Conservation (phyloP, 805 yeast genomes). For the Monosporozyma siamensis region DNA sequence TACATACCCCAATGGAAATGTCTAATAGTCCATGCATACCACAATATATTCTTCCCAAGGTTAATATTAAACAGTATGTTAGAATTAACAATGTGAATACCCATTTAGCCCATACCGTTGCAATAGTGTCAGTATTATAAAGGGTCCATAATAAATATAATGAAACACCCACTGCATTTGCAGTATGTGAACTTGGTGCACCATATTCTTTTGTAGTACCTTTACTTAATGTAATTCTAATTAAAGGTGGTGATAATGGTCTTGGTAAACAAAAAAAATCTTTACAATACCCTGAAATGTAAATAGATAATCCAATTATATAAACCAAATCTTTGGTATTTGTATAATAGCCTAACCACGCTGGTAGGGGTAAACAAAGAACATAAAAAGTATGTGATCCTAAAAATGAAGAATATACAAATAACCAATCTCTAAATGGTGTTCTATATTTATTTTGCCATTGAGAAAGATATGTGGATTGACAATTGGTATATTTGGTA, state of each 20-base stretch:
- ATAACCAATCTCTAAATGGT: conserved; percentile 55
- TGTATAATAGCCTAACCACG: conserved; percentile 63
- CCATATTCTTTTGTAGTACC: conserved; percentile 92
- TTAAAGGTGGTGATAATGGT: conserved; percentile 86
- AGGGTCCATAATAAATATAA: conserved; percentile 33
- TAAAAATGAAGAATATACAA: conserved; percentile 78
- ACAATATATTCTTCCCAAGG: conserved; percentile 79
- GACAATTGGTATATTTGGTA: conserved; percentile 50
- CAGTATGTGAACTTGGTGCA: conserved; percentile 88
- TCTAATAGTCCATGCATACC: conserved; percentile 97
- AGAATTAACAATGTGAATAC: conserved; percentile 10
- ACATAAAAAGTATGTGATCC: conserved; percentile 95
- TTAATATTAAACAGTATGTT: conserved; percentile 53
- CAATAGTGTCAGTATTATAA: not conserved
- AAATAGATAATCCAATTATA: conserved; percentile 52
- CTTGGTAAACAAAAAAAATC: conserved; percentile 87
- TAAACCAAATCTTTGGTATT: conserved; percentile 61
- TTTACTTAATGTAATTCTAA: conserved; percentile 81
- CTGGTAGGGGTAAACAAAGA: conserved; percentile 72
- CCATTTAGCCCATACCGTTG: not conserved
- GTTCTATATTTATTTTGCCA: conserved; percentile 47
- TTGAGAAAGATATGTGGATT: conserved; percentile 48
- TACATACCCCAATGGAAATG: conserved; percentile 49
- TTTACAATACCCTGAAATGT: conserved; percentile 62
- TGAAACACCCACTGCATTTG: conserved; percentile 82